A percentile compares a stretch with the other conserved stretches of the same genome.
Conservation (phyloP, 306 rosid genomes). For the Castanea mollissima region DNA sequence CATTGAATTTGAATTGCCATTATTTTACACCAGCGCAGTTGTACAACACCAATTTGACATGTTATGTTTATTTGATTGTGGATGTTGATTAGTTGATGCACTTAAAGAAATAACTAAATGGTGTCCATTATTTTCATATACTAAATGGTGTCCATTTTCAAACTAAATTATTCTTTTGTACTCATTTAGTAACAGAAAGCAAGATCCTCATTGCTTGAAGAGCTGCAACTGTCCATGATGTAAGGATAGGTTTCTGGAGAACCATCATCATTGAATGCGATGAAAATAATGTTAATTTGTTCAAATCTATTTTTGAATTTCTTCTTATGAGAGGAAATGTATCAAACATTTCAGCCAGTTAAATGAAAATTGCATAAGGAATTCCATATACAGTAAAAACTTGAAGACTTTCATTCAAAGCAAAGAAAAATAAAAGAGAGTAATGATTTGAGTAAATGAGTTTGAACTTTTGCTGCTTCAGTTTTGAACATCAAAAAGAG, state of each 20-base stretch:
- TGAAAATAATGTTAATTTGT: not conserved
- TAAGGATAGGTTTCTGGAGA: constrained; percentile 34
- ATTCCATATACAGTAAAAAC: no score
- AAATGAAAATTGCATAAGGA: not conserved
- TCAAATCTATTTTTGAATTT: constrained; percentile 4
- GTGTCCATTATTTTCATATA: not conserved
- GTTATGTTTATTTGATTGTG: constrained; percentile 16
- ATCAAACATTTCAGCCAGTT: not conserved
- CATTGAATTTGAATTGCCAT: no score
- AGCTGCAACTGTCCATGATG: constrained; percentile 60
- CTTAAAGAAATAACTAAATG: constrained; percentile 50
- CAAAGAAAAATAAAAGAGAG: not conserved
- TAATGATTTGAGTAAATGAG: not conserved
- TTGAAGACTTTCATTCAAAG: not conserved
- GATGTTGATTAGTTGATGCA: constrained; percentile 54
- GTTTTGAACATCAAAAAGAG: not conserved
- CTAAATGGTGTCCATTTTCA: not conserved
- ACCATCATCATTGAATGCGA: constrained; percentile 10
- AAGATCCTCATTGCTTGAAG: constrained; percentile 56
- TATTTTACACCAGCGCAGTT: no score
- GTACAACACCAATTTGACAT: not conserved
- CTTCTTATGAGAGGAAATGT: not conserved
- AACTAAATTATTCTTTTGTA: constrained; percentile 9
- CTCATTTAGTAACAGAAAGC: constrained; percentile 36
- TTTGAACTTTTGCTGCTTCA: not conserved